Conservation (phyloP, 1,139 yeast species). For the Pichia sorboxylosa region DNA sequence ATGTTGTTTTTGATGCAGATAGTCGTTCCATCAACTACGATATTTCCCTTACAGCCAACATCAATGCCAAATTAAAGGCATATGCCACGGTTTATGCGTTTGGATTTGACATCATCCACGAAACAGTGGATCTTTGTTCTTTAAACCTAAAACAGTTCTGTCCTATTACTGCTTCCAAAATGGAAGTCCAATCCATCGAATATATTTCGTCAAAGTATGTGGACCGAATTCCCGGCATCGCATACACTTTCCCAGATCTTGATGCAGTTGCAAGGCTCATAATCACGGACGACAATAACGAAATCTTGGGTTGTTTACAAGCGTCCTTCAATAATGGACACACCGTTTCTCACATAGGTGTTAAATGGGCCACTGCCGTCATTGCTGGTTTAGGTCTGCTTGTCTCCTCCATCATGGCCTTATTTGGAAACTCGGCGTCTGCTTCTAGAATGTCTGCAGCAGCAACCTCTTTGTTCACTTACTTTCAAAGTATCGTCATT, state of each 20-base stretch:
- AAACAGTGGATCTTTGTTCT: slow-evolving; percentile 42
- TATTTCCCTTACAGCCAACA: slow-evolving; percentile 50
- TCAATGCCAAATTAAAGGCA: slow-evolving; percentile 46
- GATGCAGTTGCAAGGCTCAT: slow-evolving; percentile 61
- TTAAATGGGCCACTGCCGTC: slow-evolving; percentile 76
- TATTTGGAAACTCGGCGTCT: slow-evolving; percentile 69
- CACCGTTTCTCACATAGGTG: slow-evolving; percentile 65
- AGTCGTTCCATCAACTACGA: slow-evolving; percentile 48
- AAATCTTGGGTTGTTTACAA: slow-evolving; percentile 54
- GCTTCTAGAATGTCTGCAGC: slow-evolving; percentile 71
- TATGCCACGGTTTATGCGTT: slow-evolving; percentile 60
- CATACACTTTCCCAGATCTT: slow-evolving; percentile 65
- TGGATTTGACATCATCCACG: slow-evolving; percentile 53
- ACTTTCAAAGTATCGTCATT: slow-evolving; percentile 68
- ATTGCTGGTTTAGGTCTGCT: slow-evolving; percentile 69
- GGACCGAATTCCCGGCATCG: slow-evolving; percentile 53
- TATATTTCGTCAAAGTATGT: slow-evolving; percentile 38
- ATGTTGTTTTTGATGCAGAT: slow-evolving; percentile 59
- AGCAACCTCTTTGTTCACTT: slow-evolving; percentile 59
- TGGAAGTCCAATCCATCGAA: slow-evolving; percentile 56
- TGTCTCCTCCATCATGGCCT: slow-evolving; percentile 54
- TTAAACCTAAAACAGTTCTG: slow-evolving; percentile 72
- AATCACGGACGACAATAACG: slow-evolving; percentile 26
- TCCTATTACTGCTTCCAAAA: slow-evolving; percentile 60
- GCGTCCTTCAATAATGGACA: slow-evolving; percentile 60